A percentile compares a stretch with the other conserved stretches of the same genome.
These are phyloP conservation scores for Myriosclerotinia duriaeana DNA, from an alignment of 2,329 filamentous ascomycete species.

Conservation along the genomic window DNA sequence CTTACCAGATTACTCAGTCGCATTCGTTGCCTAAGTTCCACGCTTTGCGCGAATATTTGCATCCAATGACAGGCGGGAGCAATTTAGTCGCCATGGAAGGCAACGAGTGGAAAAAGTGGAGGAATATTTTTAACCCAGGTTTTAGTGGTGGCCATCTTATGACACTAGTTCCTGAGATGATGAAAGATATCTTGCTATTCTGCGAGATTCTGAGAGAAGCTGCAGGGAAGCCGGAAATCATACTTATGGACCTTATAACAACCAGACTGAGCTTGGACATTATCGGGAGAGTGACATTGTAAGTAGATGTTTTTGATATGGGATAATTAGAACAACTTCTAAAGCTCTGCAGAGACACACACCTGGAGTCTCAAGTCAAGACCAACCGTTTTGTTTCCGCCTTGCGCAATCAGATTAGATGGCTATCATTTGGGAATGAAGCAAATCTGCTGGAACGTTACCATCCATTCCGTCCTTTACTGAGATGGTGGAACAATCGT, in stretches of 20 bases:
- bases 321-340: not conserved
- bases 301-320: not conserved
- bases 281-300: not conserved
- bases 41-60: not conserved
- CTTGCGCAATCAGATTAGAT: not conserved
- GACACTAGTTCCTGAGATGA: slow-evolving; percentile 7
- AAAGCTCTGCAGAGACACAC: not conserved
- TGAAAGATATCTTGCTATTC: not conserved
- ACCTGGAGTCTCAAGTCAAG: not conserved
- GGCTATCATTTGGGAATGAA: slow-evolving; percentile 6
- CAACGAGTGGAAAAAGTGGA: not conserved
- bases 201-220: not conserved
- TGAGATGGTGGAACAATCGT: slow-evolving; percentile 2
- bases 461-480: not conserved
- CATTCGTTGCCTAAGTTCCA: not conserved
- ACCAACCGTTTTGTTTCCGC: slow-evolving; percentile 4
- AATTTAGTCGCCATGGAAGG: slow-evolving; percentile 10
- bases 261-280: not conserved
- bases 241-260: not conserved
- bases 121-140: not conserved
- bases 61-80: not conserved
- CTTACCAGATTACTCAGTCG: slow-evolving; percentile 7
- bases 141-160: not conserved
- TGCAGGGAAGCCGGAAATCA: not conserved
- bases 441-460: not conserved